A percentile compares a stretch with the other conserved stretches of the same genome.
phyloP scores from a whole-genome alignment of 495 filamentous ascomycete species.

The Daldinia decipiens region DNA sequence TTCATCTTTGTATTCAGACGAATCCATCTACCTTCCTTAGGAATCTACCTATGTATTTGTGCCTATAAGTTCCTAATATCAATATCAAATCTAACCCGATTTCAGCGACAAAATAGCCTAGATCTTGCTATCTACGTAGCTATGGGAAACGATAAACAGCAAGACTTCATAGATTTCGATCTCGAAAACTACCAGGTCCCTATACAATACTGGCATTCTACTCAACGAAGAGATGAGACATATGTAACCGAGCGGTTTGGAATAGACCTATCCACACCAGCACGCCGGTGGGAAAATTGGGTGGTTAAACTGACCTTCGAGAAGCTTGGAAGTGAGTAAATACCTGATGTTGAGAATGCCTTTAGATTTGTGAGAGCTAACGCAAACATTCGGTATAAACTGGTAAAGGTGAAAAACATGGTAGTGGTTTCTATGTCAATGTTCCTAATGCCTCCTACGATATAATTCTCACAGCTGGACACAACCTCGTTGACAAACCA shows the following conservation, averaged over 20 bases:
- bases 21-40: background rate
- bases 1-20: background rate
- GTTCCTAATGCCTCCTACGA: conserved; percentile 44
- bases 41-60: too few relatives aligned
- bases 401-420: conserved; percentile 21
- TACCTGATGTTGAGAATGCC: background rate
- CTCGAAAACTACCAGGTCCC: background rate
- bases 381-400: background rate
- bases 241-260: conserved; percentile 9
- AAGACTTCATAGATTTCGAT: background rate
- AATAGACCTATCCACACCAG: conserved; percentile 7
- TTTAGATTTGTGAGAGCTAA: background rate
- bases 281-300: conserved; percentile 29
- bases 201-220: background rate
- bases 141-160: conserved; percentile 1
- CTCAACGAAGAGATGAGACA: background rate
- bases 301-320: conserved; percentile 32
- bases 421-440: conserved; percentile 50
- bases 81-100: background rate
- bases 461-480: conserved; percentile 40
- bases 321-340: conserved; percentile 30
- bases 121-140: background rate
- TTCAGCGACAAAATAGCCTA: background rate
- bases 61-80: background rate
- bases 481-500: conserved; percentile 33